phyloP scores from a whole-genome alignment of 2,329 filamentous ascomycete genomes.

The Rutstroemia sp. region DNA sequence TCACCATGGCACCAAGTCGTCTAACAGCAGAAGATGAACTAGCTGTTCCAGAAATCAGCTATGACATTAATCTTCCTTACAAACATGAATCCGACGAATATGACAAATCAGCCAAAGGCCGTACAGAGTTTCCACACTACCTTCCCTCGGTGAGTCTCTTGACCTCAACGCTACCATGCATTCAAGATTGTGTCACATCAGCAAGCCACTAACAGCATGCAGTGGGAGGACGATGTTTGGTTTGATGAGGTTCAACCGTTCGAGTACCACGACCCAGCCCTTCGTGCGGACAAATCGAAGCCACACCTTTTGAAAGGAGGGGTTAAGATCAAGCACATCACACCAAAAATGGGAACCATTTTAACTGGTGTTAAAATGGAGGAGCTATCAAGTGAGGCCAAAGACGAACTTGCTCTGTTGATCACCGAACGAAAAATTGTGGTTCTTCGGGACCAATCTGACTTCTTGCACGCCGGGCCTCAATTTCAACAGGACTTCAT shows the following conservation, averaged over 20 bases:
- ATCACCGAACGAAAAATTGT: constrained; percentile 35
- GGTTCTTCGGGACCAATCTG: constrained; percentile 43
- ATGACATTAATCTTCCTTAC: constrained; percentile 44
- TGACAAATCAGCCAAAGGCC: constrained; percentile 30
- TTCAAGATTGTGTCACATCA: background rate
- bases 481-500: constrained; percentile 56
- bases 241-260: constrained; percentile 38
- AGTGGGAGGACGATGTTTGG: constrained; percentile 37
- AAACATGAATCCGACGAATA: constrained; percentile 31
- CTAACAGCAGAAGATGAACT: constrained; percentile 13
- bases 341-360: constrained; percentile 35
- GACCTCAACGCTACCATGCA: background rate
- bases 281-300: constrained; percentile 55
- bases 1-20: constrained; percentile 19
- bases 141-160: constrained; percentile 30
- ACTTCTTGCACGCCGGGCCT: constrained; percentile 46
- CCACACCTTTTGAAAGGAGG: constrained; percentile 52
- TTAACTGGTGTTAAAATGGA: constrained; percentile 34
- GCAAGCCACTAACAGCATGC: constrained; percentile 3
- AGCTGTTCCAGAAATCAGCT: constrained; percentile 23
- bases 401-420: constrained; percentile 37
- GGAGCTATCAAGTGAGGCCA: constrained; percentile 30
- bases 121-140: constrained; percentile 36
- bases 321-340: constrained; percentile 51
- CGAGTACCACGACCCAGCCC: constrained; percentile 38